Base-by-base conservation (phyloP, 768 basidiomycete genomes). In the Naematelia encephala region DNA sequence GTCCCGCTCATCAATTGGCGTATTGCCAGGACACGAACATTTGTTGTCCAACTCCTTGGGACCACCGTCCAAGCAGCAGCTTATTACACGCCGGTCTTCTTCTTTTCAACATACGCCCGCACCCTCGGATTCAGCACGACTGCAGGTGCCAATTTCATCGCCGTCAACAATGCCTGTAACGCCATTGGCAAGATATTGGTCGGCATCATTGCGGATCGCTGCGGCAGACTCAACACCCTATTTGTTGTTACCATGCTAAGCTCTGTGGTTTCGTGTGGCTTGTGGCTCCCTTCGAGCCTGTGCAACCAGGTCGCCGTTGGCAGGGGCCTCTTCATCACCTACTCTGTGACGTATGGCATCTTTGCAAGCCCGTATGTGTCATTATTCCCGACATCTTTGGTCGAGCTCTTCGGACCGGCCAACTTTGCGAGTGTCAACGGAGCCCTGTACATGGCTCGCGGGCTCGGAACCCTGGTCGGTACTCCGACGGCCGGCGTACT, bases 81-180 rank as follows among this genome's bases (percentile, higher is more conserved):
- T 26, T 67, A 67, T 51, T 67, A 65, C 54, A 62, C 66, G 5
- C 66, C 66, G 8, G 45, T 67, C 12, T 67, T 66, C 56, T 67
- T 61, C 56, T 58, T 65, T 29, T 67, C 66, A 3, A 29, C 66
- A 5, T 65, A 65, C 44, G 64, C 66, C 13, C 48, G 58, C 5
- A 66, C 54, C 11, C 34, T 67, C 1, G 60, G 56, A 4, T 62
- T 25, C 52, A 51, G 30, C 22, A 8, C 59, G 5, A 51, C 30
- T 16, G 21, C 54, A 5, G 66, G 66, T 19, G 64, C 66, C 2
- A 66, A 54, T 47, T 59, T 67, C 29, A 67, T 67, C 43, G 66
- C 65, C 11, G 50, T 67, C 56, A 61, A 42, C 53, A 69, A 69
- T 48, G 68, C 63, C 25, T 61, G 59, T 44, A 68, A 64, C 54